Conservation (phyloP, 306 rosid species). For the Quercus variabilis region DNA sequence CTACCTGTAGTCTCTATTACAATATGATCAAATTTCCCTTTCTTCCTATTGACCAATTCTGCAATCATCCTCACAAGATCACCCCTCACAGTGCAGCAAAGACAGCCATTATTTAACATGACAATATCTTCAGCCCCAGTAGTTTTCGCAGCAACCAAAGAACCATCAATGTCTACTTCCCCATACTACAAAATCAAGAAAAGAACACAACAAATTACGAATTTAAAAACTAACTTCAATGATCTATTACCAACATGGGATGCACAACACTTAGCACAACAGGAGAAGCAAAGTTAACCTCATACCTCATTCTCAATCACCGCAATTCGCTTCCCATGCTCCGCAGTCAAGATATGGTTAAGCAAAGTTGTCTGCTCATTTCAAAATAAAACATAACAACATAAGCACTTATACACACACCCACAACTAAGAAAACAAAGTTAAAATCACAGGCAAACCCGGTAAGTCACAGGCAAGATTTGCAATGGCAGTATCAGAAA, state of each 20-base stretch:
- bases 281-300: background rate
- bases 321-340: slow-evolving; percentile 89
- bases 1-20: slow-evolving; percentile 90
- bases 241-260: background rate
- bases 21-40: slow-evolving; percentile 87
- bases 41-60: slow-evolving; percentile 71
- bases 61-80: slow-evolving; percentile 92
- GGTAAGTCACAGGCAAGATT: background rate
- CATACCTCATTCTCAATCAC: slow-evolving; percentile 90
- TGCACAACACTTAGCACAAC: background rate
- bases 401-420: background rate
- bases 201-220: slow-evolving; percentile 1
- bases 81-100: slow-evolving; percentile 98
- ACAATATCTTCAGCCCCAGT: slow-evolving; percentile 94
- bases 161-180: slow-evolving; percentile 91
- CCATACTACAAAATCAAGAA: slow-evolving; percentile 58
- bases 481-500: background rate
- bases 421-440: background rate
- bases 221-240: background rate
- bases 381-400: slow-evolving; percentile 16
- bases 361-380: slow-evolving; percentile 78
- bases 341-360: slow-evolving; percentile 86
- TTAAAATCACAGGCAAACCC: background rate
- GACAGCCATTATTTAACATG: slow-evolving; percentile 91
- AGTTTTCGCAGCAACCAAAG: slow-evolving; percentile 78